Conservation (phyloP, 495 filamentous ascomycete species). For the Cercophora scortea region DNA sequence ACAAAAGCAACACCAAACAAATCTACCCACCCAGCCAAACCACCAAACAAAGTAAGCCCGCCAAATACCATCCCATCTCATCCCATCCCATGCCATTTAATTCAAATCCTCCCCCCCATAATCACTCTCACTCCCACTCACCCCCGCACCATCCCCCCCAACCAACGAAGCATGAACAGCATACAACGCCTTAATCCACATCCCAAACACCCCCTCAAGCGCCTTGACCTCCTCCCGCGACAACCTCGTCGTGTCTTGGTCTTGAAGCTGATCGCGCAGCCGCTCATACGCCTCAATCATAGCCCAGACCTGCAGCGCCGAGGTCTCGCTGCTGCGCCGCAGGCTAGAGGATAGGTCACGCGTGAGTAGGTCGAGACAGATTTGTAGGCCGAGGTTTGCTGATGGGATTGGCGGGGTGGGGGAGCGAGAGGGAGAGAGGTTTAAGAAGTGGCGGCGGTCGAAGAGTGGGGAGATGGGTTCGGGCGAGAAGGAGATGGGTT, state of each 20-base stretch:
- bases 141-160: not conserved
- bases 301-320: slow-evolving; percentile 47
- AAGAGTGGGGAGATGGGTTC: slow-evolving; percentile 13
- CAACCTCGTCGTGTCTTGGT: slow-evolving; percentile 4
- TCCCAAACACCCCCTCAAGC: slow-evolving; percentile 30
- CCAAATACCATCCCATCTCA: too few relatives aligned
- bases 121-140: slow-evolving; percentile 6
- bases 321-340: slow-evolving; percentile 29
- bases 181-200: slow-evolving; percentile 37
- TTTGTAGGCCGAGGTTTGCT: slow-evolving; percentile 31
- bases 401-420: slow-evolving; percentile 5
- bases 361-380: slow-evolving; percentile 34
- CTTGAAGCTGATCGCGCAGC: slow-evolving; percentile 30
- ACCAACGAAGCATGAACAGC: slow-evolving; percentile 26
- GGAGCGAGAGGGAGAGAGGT: not conserved
- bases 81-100: not conserved
- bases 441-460: not conserved
- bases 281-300: slow-evolving; percentile 46
- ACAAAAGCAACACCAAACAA: too few relatives aligned
- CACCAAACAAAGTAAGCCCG: too few relatives aligned
- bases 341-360: slow-evolving; percentile 32
- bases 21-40: too few relatives aligned
- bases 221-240: slow-evolving; percentile 10
- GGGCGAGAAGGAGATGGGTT: slow-evolving; percentile 28
- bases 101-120: slow-evolving; percentile 14